A percentile compares a stretch with the other conserved stretches of the same genome.
Conservation (phyloP, 1,284 basidiomycete genomes). For the Chalciporus sp. region DNA sequence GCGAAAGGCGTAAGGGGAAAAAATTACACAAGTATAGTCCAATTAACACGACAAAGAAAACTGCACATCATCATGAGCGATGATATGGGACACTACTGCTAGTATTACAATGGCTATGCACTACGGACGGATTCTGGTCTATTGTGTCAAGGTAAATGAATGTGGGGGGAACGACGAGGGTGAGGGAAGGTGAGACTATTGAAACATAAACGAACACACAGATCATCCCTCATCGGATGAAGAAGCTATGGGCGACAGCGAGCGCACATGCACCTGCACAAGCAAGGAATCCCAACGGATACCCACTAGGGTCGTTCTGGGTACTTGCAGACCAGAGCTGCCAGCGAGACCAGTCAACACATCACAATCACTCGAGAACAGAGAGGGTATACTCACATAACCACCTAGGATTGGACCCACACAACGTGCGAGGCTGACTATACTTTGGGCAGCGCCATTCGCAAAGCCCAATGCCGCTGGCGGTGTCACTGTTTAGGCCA, state of each 20-base stretch:
- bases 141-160: neutral
- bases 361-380: neutral
- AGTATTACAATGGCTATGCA: neutral
- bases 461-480: slow-evolving; percentile 75
- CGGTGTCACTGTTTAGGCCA: slow-evolving; percentile 64
- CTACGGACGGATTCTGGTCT: neutral
- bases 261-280: slow-evolving; percentile 62
- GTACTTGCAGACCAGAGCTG: slow-evolving; percentile 80
- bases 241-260: slow-evolving; percentile 69
- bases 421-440: slow-evolving; percentile 80
- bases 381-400: slow-evolving; percentile 51
- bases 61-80: neutral
- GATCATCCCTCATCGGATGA: slow-evolving; percentile 54
- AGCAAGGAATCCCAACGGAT: slow-evolving; percentile 71
- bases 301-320: slow-evolving; percentile 66
- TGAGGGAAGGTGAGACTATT: neutral
- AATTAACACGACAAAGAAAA: too few species aligned
- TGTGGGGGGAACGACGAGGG: neutral
- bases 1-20: too few species aligned
- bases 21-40: too few species aligned
- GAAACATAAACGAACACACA: neutral
- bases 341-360: neutral
- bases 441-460: slow-evolving; percentile 82
- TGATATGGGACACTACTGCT: neutral
- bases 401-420: slow-evolving; percentile 79